phyloP scores from a whole-genome alignment of 1,284 basidiomycete species.

The Heterobasidion annosum region DNA sequence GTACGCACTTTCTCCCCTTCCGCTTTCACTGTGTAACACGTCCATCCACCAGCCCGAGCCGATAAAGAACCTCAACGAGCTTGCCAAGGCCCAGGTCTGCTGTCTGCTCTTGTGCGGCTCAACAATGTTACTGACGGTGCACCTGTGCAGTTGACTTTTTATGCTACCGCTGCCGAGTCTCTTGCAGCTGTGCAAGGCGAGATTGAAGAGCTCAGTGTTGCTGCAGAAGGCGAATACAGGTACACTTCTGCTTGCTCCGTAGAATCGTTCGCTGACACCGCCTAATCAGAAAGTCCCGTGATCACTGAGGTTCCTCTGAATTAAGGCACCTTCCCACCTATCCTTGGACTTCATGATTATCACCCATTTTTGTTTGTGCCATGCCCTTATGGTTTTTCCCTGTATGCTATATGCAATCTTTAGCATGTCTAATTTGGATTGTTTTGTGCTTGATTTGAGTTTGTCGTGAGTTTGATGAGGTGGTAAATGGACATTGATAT shows the following conservation, averaged over 20 bases:
- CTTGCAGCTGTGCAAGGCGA: slow-evolving; percentile 79
- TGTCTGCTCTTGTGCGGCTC: background rate
- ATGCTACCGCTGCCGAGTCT: slow-evolving; percentile 79
- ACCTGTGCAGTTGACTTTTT: slow-evolving; percentile 62
- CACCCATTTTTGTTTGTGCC: too few relatives aligned
- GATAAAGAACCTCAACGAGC: slow-evolving; percentile 86
- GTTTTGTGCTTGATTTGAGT: too few relatives aligned
- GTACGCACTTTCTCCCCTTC: slow-evolving; percentile 34
- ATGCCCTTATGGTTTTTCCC: background rate
- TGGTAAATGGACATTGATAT: too few relatives aligned
- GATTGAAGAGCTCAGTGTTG: slow-evolving; percentile 83
- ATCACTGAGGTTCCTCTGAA: slow-evolving; percentile 52
- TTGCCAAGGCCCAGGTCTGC: slow-evolving; percentile 77
- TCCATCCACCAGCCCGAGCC: slow-evolving; percentile 72
- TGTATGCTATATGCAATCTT: background rate
- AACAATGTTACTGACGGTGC: background rate
- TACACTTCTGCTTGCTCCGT: slow-evolving; percentile 17
- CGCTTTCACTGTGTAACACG: background rate
- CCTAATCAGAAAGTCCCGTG: slow-evolving; percentile 64
- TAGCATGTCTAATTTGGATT: too few relatives aligned
- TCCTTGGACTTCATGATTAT: background rate
- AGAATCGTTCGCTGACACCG: background rate
- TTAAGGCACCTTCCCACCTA: slow-evolving; percentile 4
- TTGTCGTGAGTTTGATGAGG: too few relatives aligned
- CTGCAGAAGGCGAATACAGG: slow-evolving; percentile 90